phyloP scores from a whole-genome alignment of 2,329 filamentous ascomycete species.

The Colletotrichum magnum region DNA sequence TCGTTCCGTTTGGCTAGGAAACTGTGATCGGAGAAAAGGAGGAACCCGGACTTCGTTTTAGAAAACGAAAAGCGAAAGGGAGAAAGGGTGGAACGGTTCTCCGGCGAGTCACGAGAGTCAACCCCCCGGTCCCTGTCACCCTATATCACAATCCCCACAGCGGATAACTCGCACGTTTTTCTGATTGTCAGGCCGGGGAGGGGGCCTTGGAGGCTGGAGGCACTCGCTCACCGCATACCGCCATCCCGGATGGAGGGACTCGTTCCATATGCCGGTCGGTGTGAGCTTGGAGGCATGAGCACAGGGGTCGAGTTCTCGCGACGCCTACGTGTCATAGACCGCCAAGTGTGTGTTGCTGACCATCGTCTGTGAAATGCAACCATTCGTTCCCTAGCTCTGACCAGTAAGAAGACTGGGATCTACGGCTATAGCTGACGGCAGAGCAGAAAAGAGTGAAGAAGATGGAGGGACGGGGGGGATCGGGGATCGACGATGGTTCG shows the following conservation, averaged over 20 bases:
- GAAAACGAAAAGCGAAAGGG: not conserved
- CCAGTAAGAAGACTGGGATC: not conserved
- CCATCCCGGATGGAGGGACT: slow-evolving; percentile 10
- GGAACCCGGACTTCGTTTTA: not conserved
- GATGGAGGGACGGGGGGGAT: not conserved
- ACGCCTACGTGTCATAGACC: slow-evolving; percentile 12
- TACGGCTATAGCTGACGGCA: no score
- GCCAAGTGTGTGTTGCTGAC: slow-evolving; percentile 14
- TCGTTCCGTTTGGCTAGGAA: no score
- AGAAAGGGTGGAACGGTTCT: slow-evolving; percentile 8
- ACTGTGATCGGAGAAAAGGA: not conserved
- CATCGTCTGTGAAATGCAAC: slow-evolving; percentile 12
- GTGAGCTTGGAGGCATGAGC: slow-evolving; percentile 12
- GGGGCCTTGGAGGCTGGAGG: no score
- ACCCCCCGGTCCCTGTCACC: slow-evolving; percentile 27
- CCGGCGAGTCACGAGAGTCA: slow-evolving; percentile 27
- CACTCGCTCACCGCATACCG: slow-evolving; percentile 25
- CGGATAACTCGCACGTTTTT: slow-evolving; percentile 24
- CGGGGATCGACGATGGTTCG: slow-evolving; percentile 9
- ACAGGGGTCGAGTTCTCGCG: not conserved
- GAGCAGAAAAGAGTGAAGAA: not conserved
- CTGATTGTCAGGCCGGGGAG: not conserved
- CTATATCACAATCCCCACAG: slow-evolving; percentile 25
- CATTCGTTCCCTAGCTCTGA: slow-evolving; percentile 9
- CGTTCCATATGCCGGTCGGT: slow-evolving; percentile 3